Evolutionary conservation across 805 yeast genomes (phyloP).

Genomic region (Ogataea glucozyma): DNA sequence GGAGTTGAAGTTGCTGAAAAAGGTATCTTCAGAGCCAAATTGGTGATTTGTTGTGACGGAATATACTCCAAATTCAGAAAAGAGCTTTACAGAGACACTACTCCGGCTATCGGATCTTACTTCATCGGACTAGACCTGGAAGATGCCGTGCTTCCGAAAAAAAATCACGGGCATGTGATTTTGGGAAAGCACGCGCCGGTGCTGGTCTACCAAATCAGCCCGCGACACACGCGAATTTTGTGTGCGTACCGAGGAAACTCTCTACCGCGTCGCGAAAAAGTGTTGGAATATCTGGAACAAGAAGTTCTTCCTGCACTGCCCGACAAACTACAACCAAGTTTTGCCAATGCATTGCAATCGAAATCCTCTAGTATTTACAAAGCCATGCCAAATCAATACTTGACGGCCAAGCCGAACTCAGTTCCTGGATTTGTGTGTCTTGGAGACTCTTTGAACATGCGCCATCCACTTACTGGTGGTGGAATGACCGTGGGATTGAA

Average conservation of each 20-base stretch:
- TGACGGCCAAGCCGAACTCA: constrained; percentile 73
- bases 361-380: constrained; percentile 54
- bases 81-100: constrained; percentile 57
- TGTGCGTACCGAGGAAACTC: constrained; percentile 80
- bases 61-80: constrained; percentile 90
- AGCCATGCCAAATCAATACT: constrained; percentile 91
- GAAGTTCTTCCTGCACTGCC: constrained; percentile 75
- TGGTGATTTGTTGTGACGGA: constrained; percentile 88
- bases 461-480: constrained; percentile 98
- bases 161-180: constrained; percentile 85
- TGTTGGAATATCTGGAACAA: constrained; percentile 56
- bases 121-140: constrained; percentile 81
- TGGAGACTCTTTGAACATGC: constrained; percentile 95
- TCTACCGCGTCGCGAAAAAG: constrained; percentile 63
- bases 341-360: constrained; percentile 56
- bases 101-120: constrained; percentile 74
- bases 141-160: constrained; percentile 73
- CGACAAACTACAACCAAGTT: constrained; percentile 60
- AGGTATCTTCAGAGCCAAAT: constrained; percentile 52
- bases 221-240: constrained; percentile 79
- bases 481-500: constrained; percentile 98
- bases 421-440: constrained; percentile 76
- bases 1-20: constrained; percentile 69
- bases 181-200: constrained; percentile 87
- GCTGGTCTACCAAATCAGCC: constrained; percentile 82